Percentiles rank a stretch among this genome's conserved stretches.
Evolutionary conservation across 331 rosid species (phyloP).

Genomic region (Malus hybrid): DNA sequence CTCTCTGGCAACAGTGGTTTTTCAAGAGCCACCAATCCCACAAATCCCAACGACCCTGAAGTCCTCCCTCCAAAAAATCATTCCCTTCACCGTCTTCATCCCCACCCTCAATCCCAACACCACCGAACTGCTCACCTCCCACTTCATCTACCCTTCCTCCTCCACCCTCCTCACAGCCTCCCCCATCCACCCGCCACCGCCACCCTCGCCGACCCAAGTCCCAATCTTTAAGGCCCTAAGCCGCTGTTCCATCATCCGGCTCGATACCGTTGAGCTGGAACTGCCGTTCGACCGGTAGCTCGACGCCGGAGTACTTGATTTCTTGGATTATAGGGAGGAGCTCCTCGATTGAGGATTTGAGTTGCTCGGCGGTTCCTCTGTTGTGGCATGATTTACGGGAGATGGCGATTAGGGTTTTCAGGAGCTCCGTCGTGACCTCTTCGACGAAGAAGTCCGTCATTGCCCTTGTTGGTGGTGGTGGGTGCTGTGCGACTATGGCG

Average conservation of each 20-base stretch:
- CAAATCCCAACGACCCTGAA: too few relatives aligned
- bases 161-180: constrained; percentile 56
- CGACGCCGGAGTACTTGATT: constrained; percentile 78
- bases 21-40: too few relatives aligned
- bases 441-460: constrained; percentile 74
- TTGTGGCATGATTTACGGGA: constrained; percentile 48
- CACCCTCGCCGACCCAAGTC: constrained; percentile 23
- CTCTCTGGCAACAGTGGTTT: constrained; percentile 74
- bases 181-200: constrained; percentile 47
- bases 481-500: not conserved
- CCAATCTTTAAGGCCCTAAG: constrained; percentile 63
- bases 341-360: constrained; percentile 17
- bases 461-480: constrained; percentile 26
- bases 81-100: constrained; percentile 59
- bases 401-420: constrained; percentile 35
- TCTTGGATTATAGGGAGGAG: constrained; percentile 55
- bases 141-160: constrained; percentile 31
- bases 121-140: constrained; percentile 29
- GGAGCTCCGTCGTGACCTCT: constrained; percentile 70
- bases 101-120: constrained; percentile 56
- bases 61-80: constrained; percentile 46
- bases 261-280: constrained; percentile 41
- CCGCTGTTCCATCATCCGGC: constrained; percentile 37
- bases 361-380: constrained; percentile 52
- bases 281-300: constrained; percentile 49